phyloP scores from a whole-genome alignment of 306 rosid genomes.

The Quillaja saponaria region DNA sequence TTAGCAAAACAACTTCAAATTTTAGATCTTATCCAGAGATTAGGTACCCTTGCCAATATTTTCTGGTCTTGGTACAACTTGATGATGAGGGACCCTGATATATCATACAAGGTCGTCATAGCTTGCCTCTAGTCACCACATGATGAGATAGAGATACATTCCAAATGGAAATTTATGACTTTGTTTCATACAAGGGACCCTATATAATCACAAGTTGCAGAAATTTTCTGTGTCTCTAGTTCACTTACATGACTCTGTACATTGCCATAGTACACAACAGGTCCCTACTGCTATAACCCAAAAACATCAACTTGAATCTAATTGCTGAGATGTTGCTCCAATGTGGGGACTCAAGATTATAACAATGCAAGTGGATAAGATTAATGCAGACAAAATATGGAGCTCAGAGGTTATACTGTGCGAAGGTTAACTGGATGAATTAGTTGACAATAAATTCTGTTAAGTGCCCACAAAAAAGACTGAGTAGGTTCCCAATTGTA shows the following conservation, averaged over 20 bases:
- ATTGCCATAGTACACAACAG: conserved; percentile 17
- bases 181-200: not conserved
- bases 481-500: not conserved
- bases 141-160: not conserved
- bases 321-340: not conserved
- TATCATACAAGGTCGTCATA: too few relatives aligned
- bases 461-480: conserved; percentile 8
- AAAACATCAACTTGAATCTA: conserved; percentile 40
- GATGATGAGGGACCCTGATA: too few relatives aligned
- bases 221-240: conserved; percentile 3
- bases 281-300: conserved; percentile 3
- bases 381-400: not conserved
- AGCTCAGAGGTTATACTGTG: conserved; percentile 4
- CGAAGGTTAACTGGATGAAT: not conserved
- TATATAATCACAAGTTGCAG: conserved; percentile 28
- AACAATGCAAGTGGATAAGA: conserved; percentile 17
- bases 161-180: not conserved
- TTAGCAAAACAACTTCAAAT: too few relatives aligned
- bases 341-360: conserved; percentile 7
- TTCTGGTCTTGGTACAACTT: too few relatives aligned
- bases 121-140: too few relatives aligned
- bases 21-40: too few relatives aligned
- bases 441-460: conserved; percentile 9
- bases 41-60: too few relatives aligned
- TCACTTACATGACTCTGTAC: conserved; percentile 23